phyloP scores from a whole-genome alignment of 129 eudicot genomes.

The Escallonia rubra region DNA sequence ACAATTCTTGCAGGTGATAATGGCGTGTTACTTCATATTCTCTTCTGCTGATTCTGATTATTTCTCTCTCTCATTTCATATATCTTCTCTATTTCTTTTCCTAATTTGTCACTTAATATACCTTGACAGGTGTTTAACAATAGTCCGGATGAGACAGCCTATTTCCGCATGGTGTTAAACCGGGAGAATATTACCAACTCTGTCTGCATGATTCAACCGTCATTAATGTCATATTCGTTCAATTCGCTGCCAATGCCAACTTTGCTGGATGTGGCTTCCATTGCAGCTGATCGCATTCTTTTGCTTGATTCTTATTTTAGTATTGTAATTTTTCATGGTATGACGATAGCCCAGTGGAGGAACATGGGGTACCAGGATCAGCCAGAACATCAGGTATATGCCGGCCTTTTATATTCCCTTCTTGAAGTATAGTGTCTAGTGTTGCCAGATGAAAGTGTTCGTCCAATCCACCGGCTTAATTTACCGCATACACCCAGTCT shows the following conservation, averaged over 20 bases:
- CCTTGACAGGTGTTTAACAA: slow-evolving; percentile 76
- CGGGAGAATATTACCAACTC: slow-evolving; percentile 86
- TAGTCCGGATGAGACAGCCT: slow-evolving; percentile 98
- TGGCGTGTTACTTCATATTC: not conserved
- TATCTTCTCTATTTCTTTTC: not conserved
- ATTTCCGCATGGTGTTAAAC: slow-evolving; percentile 89
- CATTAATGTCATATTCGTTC: slow-evolving; percentile 82
- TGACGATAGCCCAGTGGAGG: slow-evolving; percentile 98
- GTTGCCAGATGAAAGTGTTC: too few relatives aligned
- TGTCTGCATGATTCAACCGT: slow-evolving; percentile 94
- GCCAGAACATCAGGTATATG: slow-evolving; percentile 76
- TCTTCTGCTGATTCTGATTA: not conserved
- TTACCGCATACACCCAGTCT: too few relatives aligned
- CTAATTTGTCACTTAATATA: not conserved
- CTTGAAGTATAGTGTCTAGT: too few relatives aligned
- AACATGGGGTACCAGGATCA: slow-evolving; percentile 93
- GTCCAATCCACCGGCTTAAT: too few relatives aligned
- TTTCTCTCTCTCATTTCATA: not conserved
- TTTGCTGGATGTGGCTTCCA: slow-evolving; percentile 83
- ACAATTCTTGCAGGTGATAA: slow-evolving; percentile 88
- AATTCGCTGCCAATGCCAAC: slow-evolving; percentile 87
- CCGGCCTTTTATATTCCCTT: too few relatives aligned
- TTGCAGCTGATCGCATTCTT: slow-evolving; percentile 85
- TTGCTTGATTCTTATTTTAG: slow-evolving; percentile 89
- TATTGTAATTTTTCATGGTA: slow-evolving; percentile 95